Percentiles rank a stretch among this genome's conserved stretches.
phyloP scores from a whole-genome alignment of 2,329 filamentous ascomycete species.

The Stagonosporopsis rhizophila region DNA sequence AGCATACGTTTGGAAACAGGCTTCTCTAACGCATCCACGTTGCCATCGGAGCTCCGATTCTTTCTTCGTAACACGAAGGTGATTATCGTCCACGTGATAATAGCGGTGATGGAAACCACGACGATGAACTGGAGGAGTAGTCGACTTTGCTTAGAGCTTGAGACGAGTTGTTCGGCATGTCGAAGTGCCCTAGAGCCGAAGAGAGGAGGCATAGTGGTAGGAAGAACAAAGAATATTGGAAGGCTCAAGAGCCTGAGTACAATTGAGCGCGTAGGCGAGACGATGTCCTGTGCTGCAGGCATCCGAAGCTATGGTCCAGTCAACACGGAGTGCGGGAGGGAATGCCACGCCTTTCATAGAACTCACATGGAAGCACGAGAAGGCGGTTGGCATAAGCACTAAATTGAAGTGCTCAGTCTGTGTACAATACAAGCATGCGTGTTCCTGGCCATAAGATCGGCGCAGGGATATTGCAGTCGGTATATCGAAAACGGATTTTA shows the following conservation, averaged over 20 bases:
- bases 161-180: background rate
- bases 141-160: background rate
- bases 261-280: constrained; percentile 36
- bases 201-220: constrained; percentile 42
- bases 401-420: constrained; percentile 33
- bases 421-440: constrained; percentile 29
- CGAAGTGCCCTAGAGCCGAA: background rate
- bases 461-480: constrained; percentile 41
- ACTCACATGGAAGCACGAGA: constrained; percentile 43
- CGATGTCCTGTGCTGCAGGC: constrained; percentile 40
- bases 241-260: constrained; percentile 24
- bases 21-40: constrained; percentile 1
- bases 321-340: constrained; percentile 29
- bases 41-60: background rate
- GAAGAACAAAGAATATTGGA: constrained; percentile 20
- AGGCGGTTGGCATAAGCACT: constrained; percentile 47
- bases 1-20: background rate
- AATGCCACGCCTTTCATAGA: constrained; percentile 41
- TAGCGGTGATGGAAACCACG: background rate
- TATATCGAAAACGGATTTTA: constrained; percentile 24
- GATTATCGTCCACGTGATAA: background rate
- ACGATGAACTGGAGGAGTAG: background rate
- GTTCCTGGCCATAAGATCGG: constrained; percentile 36
- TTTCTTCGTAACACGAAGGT: constrained; percentile 1
- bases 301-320: constrained; percentile 39